Conservation (phyloP, 495 filamentous ascomycete species). For the Podospora sp. region DNA sequence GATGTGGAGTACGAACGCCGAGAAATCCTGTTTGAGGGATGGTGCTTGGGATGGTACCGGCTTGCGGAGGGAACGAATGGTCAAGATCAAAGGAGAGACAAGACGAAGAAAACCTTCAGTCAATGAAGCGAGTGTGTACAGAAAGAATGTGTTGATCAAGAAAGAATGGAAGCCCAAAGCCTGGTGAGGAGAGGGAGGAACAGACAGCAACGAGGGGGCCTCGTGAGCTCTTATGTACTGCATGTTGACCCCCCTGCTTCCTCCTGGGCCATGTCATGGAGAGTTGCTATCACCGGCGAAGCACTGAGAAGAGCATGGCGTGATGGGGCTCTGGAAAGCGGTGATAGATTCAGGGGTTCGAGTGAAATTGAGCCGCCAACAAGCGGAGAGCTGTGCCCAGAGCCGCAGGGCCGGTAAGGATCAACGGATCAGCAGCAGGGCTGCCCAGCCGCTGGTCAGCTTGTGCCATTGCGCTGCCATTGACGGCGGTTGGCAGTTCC, state of each 20-base stretch:
- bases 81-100: conserved; percentile 12
- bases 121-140: conserved; percentile 35
- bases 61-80: conserved; percentile 30
- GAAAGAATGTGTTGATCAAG: conserved; percentile 27
- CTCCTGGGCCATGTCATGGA: background rate
- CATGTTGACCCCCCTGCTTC: background rate
- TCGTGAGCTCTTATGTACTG: background rate
- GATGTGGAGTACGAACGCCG: conserved; percentile 9
- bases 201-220: background rate
- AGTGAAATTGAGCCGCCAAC: background rate
- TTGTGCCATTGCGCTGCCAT: background rate
- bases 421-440: background rate
- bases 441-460: background rate
- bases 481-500: background rate
- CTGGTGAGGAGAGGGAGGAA: conserved; percentile 1
- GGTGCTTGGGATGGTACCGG: conserved; percentile 15
- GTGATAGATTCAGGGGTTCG: background rate
- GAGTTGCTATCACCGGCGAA: background rate
- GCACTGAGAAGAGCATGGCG: background rate
- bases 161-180: conserved; percentile 23
- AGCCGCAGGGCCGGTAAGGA: background rate
- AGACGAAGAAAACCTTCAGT: conserved; percentile 33
- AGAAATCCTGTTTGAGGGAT: background rate
- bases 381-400: background rate
- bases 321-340: background rate